Conservation (phyloP, 805 yeast species). For the Starmerella tilneyi region DNA sequence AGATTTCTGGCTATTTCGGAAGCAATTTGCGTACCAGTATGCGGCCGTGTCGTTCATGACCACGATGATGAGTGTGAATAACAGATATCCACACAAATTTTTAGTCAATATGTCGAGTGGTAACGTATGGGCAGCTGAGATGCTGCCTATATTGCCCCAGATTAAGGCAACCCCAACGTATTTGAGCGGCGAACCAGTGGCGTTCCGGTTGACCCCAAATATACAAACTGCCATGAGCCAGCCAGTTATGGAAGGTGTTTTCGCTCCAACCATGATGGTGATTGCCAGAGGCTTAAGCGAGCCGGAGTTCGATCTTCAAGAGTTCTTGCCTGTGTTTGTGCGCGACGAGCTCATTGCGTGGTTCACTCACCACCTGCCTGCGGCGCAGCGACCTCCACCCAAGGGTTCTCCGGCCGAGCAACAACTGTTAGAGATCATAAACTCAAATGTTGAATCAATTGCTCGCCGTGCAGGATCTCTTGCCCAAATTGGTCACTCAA, state of each 20-base stretch:
- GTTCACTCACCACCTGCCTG: slow-evolving; percentile 48
- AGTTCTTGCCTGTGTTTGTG: slow-evolving; percentile 83
- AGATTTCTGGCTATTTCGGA: slow-evolving; percentile 95
- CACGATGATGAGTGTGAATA: slow-evolving; percentile 85
- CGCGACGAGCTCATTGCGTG: slow-evolving; percentile 92
- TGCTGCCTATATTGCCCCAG: slow-evolving; percentile 57
- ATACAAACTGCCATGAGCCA: slow-evolving; percentile 90
- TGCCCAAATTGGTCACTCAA: slow-evolving; percentile 50
- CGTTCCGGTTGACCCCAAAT: slow-evolving; percentile 93
- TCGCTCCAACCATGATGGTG: slow-evolving; percentile 70
- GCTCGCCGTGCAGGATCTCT: slow-evolving; percentile 68
- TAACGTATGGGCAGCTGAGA: slow-evolving; percentile 84
- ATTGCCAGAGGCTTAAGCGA: slow-evolving; percentile 83
- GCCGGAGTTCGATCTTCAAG: slow-evolving; percentile 86
- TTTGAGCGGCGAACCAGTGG: slow-evolving; percentile 85
- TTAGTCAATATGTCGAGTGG: slow-evolving; percentile 75
- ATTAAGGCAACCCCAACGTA: slow-evolving; percentile 66
- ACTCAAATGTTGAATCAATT: slow-evolving; percentile 75
- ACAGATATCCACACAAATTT: slow-evolving; percentile 88
- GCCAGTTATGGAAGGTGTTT: slow-evolving; percentile 82
- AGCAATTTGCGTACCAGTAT: slow-evolving; percentile 88
- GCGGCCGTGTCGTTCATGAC: slow-evolving; percentile 89
- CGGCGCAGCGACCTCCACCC: slow-evolving; percentile 70
- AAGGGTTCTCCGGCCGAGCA: slow-evolving; percentile 58
- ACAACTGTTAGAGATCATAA: slow-evolving; percentile 75